These are phyloP conservation scores for Gracilaria domingensis DNA, from an alignment of 23 red algal species.

Conservation along the genomic window DNA sequence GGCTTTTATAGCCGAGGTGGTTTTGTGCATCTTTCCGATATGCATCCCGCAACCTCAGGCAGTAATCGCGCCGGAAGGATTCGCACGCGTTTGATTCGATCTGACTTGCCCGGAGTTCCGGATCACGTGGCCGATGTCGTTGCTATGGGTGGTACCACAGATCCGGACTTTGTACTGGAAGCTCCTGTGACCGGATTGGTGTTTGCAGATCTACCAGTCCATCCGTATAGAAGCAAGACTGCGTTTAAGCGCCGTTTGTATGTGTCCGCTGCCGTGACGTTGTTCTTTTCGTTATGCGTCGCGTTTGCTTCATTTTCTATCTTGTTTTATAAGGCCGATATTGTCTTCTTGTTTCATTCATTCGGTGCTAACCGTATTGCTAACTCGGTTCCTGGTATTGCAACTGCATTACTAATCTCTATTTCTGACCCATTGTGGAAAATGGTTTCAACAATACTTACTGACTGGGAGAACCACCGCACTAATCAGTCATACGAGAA, in stretches of 20 bases:
- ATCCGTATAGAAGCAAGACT: constrained; percentile 40
- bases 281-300: constrained; percentile 46
- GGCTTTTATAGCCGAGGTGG: constrained; percentile 70
- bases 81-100: neutral
- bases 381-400: constrained; percentile 69
- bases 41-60: neutral
- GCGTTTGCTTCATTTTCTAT: constrained; percentile 42
- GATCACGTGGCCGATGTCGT: constrained; percentile 34
- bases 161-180: constrained; percentile 60
- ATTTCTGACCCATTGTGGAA: constrained; percentile 71
- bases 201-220: constrained; percentile 57
- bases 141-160: constrained; percentile 40
- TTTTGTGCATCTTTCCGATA: constrained; percentile 68
- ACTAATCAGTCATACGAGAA: constrained; percentile 66
- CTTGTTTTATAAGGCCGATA: constrained; percentile 42
- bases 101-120: neutral
- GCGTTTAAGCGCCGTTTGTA: constrained; percentile 32
- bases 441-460: constrained; percentile 29
- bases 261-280: constrained; percentile 38
- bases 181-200: constrained; percentile 56
- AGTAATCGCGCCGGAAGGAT: neutral
- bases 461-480: constrained; percentile 79
- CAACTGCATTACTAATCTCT: constrained; percentile 60
- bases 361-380: constrained; percentile 44
- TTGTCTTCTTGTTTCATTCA: constrained; percentile 36